Evolutionary conservation across 495 filamentous ascomycete species (phyloP), one percentile per base, ranked within the genome.

Genomic region (Pseudoneurospora amorphoporcata): DNA sequence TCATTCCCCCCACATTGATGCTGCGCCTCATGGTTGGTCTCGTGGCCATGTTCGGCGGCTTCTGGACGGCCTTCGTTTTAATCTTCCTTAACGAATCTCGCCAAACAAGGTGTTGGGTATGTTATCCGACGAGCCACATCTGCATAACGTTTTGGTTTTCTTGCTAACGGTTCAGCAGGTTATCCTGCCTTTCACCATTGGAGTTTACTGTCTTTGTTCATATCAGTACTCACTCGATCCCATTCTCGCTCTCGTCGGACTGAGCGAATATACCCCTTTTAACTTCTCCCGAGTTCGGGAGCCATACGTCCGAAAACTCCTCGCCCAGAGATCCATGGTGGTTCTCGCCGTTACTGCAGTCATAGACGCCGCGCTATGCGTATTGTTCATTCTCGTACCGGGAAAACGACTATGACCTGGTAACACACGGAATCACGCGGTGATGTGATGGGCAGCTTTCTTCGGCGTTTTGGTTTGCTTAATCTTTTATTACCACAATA

Each of bases 191-290:
- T 98, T 98, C 81, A 92, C 92, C 2, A 81, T 98, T 42, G 95
- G 94, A 9, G 87, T 96, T 17, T 98, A 99, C 80, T 89, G 88
- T 76, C 88, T 98, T 38, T 87, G 90, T 72, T 92, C 93, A 4
- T 94, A 98, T 76, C 95, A 98, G 81, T 99, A 98, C 83, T 90
- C 90, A 70, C 87, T 99, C 43, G 95, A 99, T 78, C 96, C 96
- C 1, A 83, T 96, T 74, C 89, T 98, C 81, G 95, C 93, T 3
- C 86, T 98, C n/a, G 74, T 92, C 23, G 95, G 94, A 39, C 89
- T 89, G 77, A 98, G 94, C 83, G 95, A 99, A 82, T 97, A 97
- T 82, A 97, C 94, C 0, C 94, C 97, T 68, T 92, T 97, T 87
- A 90, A 89, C 76, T 98, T 95, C 86, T 89, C 90, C 16, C 88